phyloP scores from a whole-genome alignment of 2,329 filamentous ascomycete species.

The Aspergillus phoenicis region DNA sequence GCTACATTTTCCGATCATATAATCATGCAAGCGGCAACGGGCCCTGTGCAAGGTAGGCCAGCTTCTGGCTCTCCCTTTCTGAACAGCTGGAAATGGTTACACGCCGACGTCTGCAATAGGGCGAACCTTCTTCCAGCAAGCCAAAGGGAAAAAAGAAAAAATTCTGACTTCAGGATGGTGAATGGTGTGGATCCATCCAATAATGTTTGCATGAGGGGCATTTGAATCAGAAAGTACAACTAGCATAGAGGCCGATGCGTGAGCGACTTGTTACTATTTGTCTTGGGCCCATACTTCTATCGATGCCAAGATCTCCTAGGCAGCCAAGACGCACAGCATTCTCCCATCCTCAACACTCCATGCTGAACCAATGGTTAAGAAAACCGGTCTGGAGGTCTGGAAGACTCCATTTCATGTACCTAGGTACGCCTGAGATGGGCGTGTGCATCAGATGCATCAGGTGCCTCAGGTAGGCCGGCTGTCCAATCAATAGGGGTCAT shows the following conservation, averaged over 20 bases:
- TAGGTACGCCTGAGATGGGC: neutral
- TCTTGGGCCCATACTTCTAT: neutral
- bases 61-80: neutral
- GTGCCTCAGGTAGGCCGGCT: neutral
- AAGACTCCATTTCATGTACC: neutral
- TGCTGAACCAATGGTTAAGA: neutral
- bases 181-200: neutral
- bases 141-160: neutral
- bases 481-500: neutral
- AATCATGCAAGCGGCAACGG: neutral
- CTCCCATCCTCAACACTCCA: neutral
- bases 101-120: neutral
- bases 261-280: neutral
- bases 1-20: neutral
- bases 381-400: neutral
- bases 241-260: neutral
- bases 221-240: neutral
- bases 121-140: neutral
- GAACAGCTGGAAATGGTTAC: neutral
- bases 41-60: neutral
- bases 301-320: neutral
- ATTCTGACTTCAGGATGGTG: neutral
- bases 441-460: constrained; percentile 3
- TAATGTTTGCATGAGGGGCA: neutral
- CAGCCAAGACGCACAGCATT: neutral